Evolutionary conservation across 176 grass and related monocot species (phyloP).

Genomic region (Sorghum bicolor): Sorghum_bicolor_NCBIv3 NC_012870.2:68981001-68981500

Average conservation of each 20-base stretch:
- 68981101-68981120: constrained; percentile 30
- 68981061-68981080: constrained; percentile 4
- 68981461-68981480: constrained; percentile 9
- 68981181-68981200: constrained; percentile 10
- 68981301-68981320: constrained; percentile 54
- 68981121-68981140: constrained; percentile 63
- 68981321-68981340: constrained; percentile 39
- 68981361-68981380: constrained; percentile 1
- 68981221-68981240: constrained; percentile 44
- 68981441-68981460: constrained; percentile 20
- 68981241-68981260: constrained; percentile 32
- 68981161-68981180: constrained; percentile 50
- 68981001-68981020: neutral
- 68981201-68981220: constrained; percentile 52
- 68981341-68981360: constrained; percentile 24
- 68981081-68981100: neutral
- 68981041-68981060: constrained; percentile 40
- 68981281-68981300: constrained; percentile 41
- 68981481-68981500: constrained; percentile 7
- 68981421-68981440: neutral
- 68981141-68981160: constrained; percentile 72
- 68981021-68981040: constrained; percentile 31
- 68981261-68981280: constrained; percentile 49
- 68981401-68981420: neutral
- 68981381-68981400: neutral